These are phyloP conservation scores for Entonaema liquescens DNA, from an alignment of 495 filamentous ascomycete species.

Conservation along the genomic window DNA sequence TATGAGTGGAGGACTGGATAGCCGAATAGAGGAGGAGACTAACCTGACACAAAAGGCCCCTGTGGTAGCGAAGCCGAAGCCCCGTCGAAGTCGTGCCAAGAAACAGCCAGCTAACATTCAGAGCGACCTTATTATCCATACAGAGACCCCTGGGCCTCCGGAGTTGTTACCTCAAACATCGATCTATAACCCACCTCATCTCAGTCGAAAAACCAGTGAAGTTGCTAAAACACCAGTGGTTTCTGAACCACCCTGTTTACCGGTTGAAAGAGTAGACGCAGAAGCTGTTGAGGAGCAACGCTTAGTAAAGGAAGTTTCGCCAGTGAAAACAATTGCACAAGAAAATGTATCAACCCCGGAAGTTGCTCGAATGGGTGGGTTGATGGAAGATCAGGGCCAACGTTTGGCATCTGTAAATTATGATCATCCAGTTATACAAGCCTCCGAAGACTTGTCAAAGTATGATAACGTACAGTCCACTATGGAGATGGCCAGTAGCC, in stretches of 20 bases:
- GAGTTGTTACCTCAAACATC: slow-evolving; percentile 57
- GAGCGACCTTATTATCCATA: slow-evolving; percentile 48
- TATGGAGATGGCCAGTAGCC: slow-evolving; percentile 5
- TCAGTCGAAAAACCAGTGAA: slow-evolving; percentile 37
- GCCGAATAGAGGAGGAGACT: slow-evolving; percentile 60
- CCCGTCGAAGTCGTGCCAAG: slow-evolving; percentile 48
- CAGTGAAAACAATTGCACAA: slow-evolving; percentile 40
- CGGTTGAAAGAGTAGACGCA: slow-evolving; percentile 10
- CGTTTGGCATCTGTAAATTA: slow-evolving; percentile 6
- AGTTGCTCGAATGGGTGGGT: slow-evolving; percentile 46
- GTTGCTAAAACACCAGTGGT: slow-evolving; percentile 34
- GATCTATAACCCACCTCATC: slow-evolving; percentile 52
- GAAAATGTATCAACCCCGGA: slow-evolving; percentile 50
- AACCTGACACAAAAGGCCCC: slow-evolving; percentile 27
- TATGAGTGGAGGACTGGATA: slow-evolving; percentile 76
- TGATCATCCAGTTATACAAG: slow-evolving; percentile 16
- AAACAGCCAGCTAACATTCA: slow-evolving; percentile 41
- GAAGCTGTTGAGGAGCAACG: slow-evolving; percentile 6
- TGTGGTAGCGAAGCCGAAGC: slow-evolving; percentile 43
- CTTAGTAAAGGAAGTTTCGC: slow-evolving; percentile 9
- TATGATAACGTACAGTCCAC: slow-evolving; percentile 2
- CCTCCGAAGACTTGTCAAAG: slow-evolving; percentile 5
- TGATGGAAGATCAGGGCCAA: slow-evolving; percentile 22
- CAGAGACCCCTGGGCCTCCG: slow-evolving; percentile 53
- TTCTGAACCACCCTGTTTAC: slow-evolving; percentile 47